Conservation (phyloP, 1,284 basidiomycete species). For the Phenoliferia sp. region DNA sequence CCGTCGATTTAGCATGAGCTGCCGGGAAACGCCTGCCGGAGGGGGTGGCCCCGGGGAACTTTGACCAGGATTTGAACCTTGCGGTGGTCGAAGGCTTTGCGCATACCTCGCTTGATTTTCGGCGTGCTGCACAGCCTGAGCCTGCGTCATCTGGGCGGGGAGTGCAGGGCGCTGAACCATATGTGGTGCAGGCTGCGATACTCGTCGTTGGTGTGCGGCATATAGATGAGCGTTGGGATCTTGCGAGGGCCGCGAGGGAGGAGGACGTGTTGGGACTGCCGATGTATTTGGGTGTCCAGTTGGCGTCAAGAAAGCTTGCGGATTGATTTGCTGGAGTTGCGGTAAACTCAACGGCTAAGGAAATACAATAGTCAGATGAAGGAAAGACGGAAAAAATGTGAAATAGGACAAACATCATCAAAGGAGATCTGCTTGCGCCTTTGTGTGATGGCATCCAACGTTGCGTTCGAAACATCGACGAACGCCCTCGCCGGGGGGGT, state of each 20-base stretch:
- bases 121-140: neutral
- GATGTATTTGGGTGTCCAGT: neutral
- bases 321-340: neutral
- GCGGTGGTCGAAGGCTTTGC: neutral
- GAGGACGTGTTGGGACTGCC: neutral
- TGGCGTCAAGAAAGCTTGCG: neutral
- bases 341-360: neutral
- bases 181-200: neutral
- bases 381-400: too few species aligned
- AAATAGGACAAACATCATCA: neutral
- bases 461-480: slow-evolving; percentile 5
- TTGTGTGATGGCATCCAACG: slow-evolving; percentile 3
- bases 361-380: neutral
- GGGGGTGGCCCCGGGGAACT: neutral
- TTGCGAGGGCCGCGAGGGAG: neutral
- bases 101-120: neutral
- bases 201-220: neutral
- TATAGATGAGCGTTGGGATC: neutral
- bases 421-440: neutral
- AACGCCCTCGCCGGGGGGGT: neutral
- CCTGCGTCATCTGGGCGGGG: neutral
- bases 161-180: neutral
- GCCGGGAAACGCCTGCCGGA: neutral
- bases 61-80: neutral
- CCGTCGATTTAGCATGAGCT: neutral